These are phyloP conservation scores for Fusarium sambucinum DNA, from an alignment of 2,329 filamentous ascomycete genomes.

Conservation along the genomic window DNA sequence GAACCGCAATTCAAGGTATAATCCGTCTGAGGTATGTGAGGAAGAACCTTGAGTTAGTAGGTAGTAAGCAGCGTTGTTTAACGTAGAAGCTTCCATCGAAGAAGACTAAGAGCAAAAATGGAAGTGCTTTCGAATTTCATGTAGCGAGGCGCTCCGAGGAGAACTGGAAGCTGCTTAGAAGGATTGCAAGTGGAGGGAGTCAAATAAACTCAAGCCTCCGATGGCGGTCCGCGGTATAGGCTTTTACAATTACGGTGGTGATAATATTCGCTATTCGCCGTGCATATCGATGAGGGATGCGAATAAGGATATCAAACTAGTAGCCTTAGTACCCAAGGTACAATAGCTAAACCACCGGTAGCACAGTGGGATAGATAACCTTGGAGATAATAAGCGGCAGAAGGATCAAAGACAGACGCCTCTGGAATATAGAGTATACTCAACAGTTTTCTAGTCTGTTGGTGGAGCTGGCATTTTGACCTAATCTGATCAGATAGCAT, in stretches of 20 bases:
- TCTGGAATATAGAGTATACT: constrained; percentile 4
- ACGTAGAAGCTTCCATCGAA: constrained; percentile 24
- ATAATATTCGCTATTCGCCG: background rate
- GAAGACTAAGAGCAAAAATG: background rate
- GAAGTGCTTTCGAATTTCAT: background rate
- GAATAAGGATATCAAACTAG: background rate
- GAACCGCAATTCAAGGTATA: constrained; percentile 8
- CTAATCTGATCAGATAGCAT: constrained; percentile 4
- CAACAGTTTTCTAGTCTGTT: constrained; percentile 15
- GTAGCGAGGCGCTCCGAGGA: background rate
- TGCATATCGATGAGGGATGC: background rate
- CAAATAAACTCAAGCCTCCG: background rate
- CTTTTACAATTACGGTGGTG: background rate
- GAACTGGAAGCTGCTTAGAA: background rate
- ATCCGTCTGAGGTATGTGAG: constrained; percentile 11
- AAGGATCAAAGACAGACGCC: constrained; percentile 38
- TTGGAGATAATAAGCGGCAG: background rate
- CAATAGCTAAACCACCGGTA: background rate
- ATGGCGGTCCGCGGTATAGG: background rate
- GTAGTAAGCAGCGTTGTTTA: background rate
- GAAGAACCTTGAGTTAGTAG: constrained; percentile 9
- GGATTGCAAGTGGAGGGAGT: background rate
- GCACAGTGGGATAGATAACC: constrained; percentile 1
- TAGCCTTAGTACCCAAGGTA: background rate
- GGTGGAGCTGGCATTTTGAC: constrained; percentile 13